Percentiles rank a stretch among this genome's conserved stretches.
phyloP scores from a whole-genome alignment of 2,329 filamentous ascomycete genomes.

The Fusarium mundagurra region DNA sequence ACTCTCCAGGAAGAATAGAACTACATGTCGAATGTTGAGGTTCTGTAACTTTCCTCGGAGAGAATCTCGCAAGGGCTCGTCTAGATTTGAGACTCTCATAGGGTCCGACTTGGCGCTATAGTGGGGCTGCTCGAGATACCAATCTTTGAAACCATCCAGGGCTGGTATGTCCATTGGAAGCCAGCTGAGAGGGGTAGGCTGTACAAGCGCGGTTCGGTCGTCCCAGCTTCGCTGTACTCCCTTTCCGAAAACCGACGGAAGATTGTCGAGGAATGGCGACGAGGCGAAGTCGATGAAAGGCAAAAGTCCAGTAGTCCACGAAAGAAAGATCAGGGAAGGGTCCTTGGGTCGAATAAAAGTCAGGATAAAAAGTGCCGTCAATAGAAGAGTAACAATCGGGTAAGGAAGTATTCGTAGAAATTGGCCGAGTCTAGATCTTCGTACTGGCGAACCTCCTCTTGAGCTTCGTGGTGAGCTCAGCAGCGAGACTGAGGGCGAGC shows the following conservation, averaged over 20 bases:
- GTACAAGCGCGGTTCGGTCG: conserved; percentile 41
- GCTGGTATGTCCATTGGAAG: conserved; percentile 34
- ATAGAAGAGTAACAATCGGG: conserved; percentile 5
- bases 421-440: not conserved
- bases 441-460: not conserved
- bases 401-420: not conserved
- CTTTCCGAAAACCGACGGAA: conserved; percentile 34
- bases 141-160: conserved; percentile 41
- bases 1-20: conserved; percentile 56
- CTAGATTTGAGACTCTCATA: conserved; percentile 51
- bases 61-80: conserved; percentile 42
- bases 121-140: conserved; percentile 39
- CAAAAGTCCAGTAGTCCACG: conserved; percentile 46
- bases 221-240: conserved; percentile 41
- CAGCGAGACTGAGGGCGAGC: not conserved
- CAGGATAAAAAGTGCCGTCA: conserved; percentile 7
- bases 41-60: conserved; percentile 38
- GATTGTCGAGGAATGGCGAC: conserved; percentile 36
- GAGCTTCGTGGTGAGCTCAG: not conserved
- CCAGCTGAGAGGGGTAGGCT: conserved; percentile 36
- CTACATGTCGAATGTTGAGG: conserved; percentile 53
- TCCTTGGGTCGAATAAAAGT: conserved; percentile 41
- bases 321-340: conserved; percentile 46
- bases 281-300: conserved; percentile 48
- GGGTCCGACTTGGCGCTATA: conserved; percentile 52